Base-by-base conservation (phyloP, 768 basidiomycete species). In the Mycena metata region DNA sequence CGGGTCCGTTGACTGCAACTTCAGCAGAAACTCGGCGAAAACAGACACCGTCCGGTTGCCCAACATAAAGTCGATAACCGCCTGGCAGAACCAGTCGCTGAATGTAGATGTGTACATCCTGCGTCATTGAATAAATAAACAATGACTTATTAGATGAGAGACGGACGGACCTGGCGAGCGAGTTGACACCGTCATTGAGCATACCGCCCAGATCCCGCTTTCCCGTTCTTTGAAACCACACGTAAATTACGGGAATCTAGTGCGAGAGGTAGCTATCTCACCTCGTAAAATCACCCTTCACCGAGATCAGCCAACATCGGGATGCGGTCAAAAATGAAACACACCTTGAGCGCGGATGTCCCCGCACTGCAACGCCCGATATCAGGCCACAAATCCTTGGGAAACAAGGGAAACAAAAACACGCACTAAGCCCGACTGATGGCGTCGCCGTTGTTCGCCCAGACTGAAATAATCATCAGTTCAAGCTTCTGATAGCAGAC, bases 401-500 rank as follows among this genome's bases (percentile, higher is more conserved):
- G 21, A 46, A 55, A 0, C 30, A 30, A 30, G 35, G 26, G 58
- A 30, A 69, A 24, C 16, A 26, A 72, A 47, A 70, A 50, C 2
- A 84, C 91, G 76, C 76, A 94, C 93, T 94, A 95, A 61, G 92
- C 91, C 61, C 92, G 86, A 77, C 94, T 96, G 66, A 98, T 94
- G 7, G 95, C 92, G 76, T 99, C 98, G 0, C 98, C 98, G 72
- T 99, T 99, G 76, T 99, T 98, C 2, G 98, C 98, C 98, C 98
- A 99, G 19, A 95, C 94, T 94, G 67, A 24, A 50, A 43, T 15
- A 66, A 26, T 19, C 55, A 23, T 21, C 35, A 21, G n/a, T 26
- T 42, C 12, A 16, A 7, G 52, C 4, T 41, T 16, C 6, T 23
- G 45, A n/a, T n/a, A 24, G 3, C 30, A 30, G 30, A 30, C 30